phyloP scores from a whole-genome alignment of 75 land plant species.

The Gnetum montanum region DNA sequence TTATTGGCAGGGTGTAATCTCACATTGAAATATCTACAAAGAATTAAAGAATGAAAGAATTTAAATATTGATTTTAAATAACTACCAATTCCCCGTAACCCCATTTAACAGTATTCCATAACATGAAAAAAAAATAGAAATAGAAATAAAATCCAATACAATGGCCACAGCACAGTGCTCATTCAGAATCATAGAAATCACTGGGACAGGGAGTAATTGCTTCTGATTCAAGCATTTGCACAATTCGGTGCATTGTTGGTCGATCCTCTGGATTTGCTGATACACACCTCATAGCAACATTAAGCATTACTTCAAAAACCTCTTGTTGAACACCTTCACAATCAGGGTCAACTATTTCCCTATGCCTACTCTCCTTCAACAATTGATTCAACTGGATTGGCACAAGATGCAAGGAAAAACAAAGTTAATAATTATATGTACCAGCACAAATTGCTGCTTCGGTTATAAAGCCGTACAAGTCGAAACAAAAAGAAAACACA shows the following conservation, averaged over 20 bases:
- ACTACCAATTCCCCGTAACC: no score
- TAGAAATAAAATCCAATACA: not conserved
- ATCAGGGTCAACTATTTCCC: conserved; percentile 64
- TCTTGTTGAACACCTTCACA: conserved; percentile 74
- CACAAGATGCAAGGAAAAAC: not conserved
- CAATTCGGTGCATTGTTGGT: conserved; percentile 91
- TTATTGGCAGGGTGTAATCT: conserved; percentile 5
- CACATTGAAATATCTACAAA: conserved; percentile 7
- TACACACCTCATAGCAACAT: conserved; percentile 76
- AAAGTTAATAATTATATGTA: not conserved
- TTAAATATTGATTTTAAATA: no score
- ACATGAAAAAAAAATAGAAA: no score
- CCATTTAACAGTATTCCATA: no score
- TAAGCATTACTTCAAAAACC: conserved; percentile 66
- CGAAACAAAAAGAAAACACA: no score
- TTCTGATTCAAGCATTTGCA: conserved; percentile 80
- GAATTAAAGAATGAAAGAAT: conserved; percentile 13
- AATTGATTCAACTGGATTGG: conserved; percentile 50
- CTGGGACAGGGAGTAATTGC: conserved; percentile 89
- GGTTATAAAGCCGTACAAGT: no score
- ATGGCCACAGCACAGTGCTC: conserved; percentile 1
- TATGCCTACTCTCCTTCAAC: conserved; percentile 53
- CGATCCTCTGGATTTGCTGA: conserved; percentile 72
- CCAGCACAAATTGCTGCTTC: not conserved
- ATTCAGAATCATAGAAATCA: conserved; percentile 70